phyloP scores from a whole-genome alignment of 805 yeast genomes.

The Nakazawaea holstii region DNA sequence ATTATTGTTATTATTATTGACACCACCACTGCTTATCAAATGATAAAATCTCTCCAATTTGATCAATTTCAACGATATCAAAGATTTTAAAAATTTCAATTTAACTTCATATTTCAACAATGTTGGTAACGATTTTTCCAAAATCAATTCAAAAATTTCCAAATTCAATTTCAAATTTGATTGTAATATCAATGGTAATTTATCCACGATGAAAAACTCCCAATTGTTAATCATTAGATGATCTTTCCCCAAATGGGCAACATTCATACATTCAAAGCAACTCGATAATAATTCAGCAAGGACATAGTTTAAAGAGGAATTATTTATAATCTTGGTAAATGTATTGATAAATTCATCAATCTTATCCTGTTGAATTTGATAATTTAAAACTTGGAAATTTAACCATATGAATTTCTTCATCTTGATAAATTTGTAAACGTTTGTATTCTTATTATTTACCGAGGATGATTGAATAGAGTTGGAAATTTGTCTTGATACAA shows the following conservation, averaged over 20 bases:
- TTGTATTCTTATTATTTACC: neutral
- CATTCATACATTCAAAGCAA: constrained; percentile 7
- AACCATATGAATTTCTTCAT: constrained; percentile 9
- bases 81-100: constrained; percentile 1
- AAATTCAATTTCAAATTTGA: constrained; percentile 3
- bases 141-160: constrained; percentile 5
- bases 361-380: constrained; percentile 1
- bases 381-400: constrained; percentile 4
- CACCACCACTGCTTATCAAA: constrained; percentile 14
- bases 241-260: neutral
- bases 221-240: constrained; percentile 2
- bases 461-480: no score
- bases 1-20: constrained; percentile 4
- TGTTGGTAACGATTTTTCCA: constrained; percentile 4
- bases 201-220: constrained; percentile 6
- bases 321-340: constrained; percentile 5
- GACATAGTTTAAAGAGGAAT: constrained; percentile 3
- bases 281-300: constrained; percentile 6
- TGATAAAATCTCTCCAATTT: constrained; percentile 10
- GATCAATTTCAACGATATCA: constrained; percentile 7
- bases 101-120: neutral
- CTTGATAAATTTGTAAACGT: constrained; percentile 1
- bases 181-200: constrained; percentile 5
- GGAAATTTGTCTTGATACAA: neutral
- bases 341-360: constrained; percentile 3